Conservation (phyloP, 768 basidiomycete genomes). For the Phlebiopsis gigantea region DNA sequence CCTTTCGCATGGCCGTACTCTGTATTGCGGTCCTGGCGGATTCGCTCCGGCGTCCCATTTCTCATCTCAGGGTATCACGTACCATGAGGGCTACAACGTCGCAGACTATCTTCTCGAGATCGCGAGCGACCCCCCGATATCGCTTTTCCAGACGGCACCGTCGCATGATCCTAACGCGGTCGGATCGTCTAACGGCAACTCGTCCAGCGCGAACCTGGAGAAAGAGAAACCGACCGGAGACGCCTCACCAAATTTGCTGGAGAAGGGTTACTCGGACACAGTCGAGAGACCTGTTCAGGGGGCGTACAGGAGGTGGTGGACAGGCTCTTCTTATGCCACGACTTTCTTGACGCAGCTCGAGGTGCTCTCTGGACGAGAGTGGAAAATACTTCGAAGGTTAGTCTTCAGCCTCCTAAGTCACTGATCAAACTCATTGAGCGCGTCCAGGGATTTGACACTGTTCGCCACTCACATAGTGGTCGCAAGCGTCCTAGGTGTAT, state of each 20-base stretch:
- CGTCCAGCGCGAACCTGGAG: not conserved
- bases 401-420: constrained; percentile 10
- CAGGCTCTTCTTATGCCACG: constrained; percentile 44
- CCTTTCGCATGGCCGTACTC: constrained; percentile 67
- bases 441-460: constrained; percentile 67
- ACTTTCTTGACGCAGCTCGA: constrained; percentile 89
- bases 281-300: too few relatives aligned
- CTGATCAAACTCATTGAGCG: not conserved
- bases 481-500: constrained; percentile 72
- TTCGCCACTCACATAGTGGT: constrained; percentile 75
- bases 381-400: constrained; percentile 72
- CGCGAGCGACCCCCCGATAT: constrained; percentile 59
- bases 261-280: not conserved
- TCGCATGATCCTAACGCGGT: not conserved
- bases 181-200: not conserved
- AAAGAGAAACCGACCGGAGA: not conserved
- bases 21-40: constrained; percentile 78
- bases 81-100: constrained; percentile 81
- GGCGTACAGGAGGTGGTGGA: too few relatives aligned
- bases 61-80: constrained; percentile 36
- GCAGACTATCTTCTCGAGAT: constrained; percentile 91
- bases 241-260: constrained; percentile 4
- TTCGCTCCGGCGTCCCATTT: constrained; percentile 69
- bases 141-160: constrained; percentile 33
- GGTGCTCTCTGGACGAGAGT: constrained; percentile 77